phyloP scores from a whole-genome alignment of 2,329 filamentous ascomycete species.

The Cadophora malorum region DNA sequence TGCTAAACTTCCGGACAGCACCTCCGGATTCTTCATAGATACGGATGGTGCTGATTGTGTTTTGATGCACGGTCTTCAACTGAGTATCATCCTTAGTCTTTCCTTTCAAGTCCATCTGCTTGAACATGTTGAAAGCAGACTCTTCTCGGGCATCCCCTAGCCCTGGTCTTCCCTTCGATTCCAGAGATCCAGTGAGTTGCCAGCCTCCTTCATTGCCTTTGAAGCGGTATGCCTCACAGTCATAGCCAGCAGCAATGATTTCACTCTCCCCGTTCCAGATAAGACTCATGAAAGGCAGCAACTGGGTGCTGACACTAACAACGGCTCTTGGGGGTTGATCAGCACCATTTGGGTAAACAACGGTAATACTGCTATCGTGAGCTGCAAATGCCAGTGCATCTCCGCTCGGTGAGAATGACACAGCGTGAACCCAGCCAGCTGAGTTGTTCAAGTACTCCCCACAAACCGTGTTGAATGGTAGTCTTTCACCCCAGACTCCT shows the following conservation, averaged over 20 bases:
- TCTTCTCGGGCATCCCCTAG: slow-evolving; percentile 74
- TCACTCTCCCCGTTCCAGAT: slow-evolving; percentile 92
- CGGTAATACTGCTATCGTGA: slow-evolving; percentile 95
- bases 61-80: slow-evolving; percentile 94
- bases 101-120: slow-evolving; percentile 97
- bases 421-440: slow-evolving; percentile 94
- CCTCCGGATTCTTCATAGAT: slow-evolving; percentile 72
- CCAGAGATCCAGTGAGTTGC: slow-evolving; percentile 82
- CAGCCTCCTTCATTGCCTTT: slow-evolving; percentile 80
- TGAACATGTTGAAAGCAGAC: slow-evolving; percentile 96
- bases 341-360: slow-evolving; percentile 91
- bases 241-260: slow-evolving; percentile 94
- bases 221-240: slow-evolving; percentile 89
- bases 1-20: slow-evolving; percentile 80
- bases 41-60: slow-evolving; percentile 88
- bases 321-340: slow-evolving; percentile 92
- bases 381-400: slow-evolving; percentile 92
- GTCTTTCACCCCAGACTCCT: slow-evolving; percentile 89
- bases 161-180: slow-evolving; percentile 62
- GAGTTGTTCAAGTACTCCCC: slow-evolving; percentile 96
- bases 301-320: slow-evolving; percentile 85
- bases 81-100: slow-evolving; percentile 91
- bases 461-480: slow-evolving; percentile 98
- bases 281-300: slow-evolving; percentile 90
- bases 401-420: slow-evolving; percentile 90